Base-by-base conservation (phyloP, 139 green algal genomes). In the Picochlorum sp. region DNA sequence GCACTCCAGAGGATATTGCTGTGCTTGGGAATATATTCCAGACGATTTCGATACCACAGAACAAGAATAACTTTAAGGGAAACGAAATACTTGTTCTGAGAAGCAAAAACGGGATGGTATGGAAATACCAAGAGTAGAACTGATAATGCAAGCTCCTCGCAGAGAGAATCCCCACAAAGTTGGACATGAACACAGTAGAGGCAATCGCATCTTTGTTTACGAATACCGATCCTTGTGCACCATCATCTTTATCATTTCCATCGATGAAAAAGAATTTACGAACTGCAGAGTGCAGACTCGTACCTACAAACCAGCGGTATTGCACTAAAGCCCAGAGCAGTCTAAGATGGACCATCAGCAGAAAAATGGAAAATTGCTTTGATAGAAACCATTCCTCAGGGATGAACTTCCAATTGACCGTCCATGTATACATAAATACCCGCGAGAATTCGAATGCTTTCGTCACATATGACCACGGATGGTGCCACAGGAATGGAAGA, bases 101-200 rank as follows among this genome's bases (percentile, higher is more conserved):
- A 41, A 95, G 71, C 60, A 94, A 62, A 15, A 80, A 79, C 1
- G 83, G 87, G 14, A 95, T 31, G 0, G 60, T 80, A 63, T 91
- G 82, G 55, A 88, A 95, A 55, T 93, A 82, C 88, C 88, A 95
- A 41, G 61, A 81, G 66, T 92, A 95, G 67, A 95, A 95, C 60
- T 95, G 88, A 70, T 89, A 95, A 72, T 95, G 88, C 59, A 95
- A 67, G 15, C 77, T 83, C 6, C 88, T 78, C 0, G 88, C 78
- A 56, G 26, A 90, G 7, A 85, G 41, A 14, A 95, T 82, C 52
- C 88, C 88, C 0, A 88, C 74, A 26, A 95, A 81, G 67, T 93
- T 93, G 9, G 78, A 71, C 7, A 60, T 75, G 45, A 90, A 85
- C 37, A 95, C 44, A 11, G 87, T 66, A 2, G 14, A 50, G 4